phyloP scores from a whole-genome alignment of 345 rosid genomes.

The Firmiana major region DNA sequence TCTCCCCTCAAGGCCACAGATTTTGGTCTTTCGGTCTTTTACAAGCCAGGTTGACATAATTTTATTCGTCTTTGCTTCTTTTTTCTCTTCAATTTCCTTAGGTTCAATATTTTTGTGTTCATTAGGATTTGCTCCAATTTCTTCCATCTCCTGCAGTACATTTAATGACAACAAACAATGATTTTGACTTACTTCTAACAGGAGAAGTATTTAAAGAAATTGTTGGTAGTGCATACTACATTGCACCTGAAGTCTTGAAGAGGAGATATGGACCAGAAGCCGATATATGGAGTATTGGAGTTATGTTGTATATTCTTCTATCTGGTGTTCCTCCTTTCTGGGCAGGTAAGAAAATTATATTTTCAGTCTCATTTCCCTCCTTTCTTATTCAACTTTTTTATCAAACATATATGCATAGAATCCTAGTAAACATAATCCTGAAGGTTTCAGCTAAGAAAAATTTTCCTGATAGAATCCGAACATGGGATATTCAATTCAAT shows the following conservation, averaged over 20 bases:
- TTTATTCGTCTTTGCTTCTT: neutral
- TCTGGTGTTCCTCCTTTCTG: slow-evolving; percentile 95
- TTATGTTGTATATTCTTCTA: slow-evolving; percentile 87
- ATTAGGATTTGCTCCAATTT: neutral
- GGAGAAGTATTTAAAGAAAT: slow-evolving; percentile 88
- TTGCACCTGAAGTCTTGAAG: slow-evolving; percentile 92
- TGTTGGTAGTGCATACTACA: slow-evolving; percentile 94
- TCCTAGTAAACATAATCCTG: neutral
- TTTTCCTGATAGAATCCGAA: slow-evolving; percentile 60
- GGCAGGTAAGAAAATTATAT: slow-evolving; percentile 54
- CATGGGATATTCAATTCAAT: slow-evolving; percentile 92
- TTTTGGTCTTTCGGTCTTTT: slow-evolving; percentile 85
- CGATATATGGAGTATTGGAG: slow-evolving; percentile 95
- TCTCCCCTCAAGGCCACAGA: slow-evolving; percentile 93
- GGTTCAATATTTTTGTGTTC: neutral
- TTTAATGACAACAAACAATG: neutral
- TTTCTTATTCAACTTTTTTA: neutral
- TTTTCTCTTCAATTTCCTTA: neutral
- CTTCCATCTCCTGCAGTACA: neutral
- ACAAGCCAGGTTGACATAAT: slow-evolving; percentile 61
- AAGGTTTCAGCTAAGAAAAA: neutral
- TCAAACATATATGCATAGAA: neutral
- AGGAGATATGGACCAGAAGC: slow-evolving; percentile 90
- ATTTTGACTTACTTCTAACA: slow-evolving; percentile 15
- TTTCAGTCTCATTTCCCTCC: neutral